Evolutionary conservation across 768 basidiomycete species (phyloP), one percentile per base, ranked within the genome.

Genomic region (Imleria badia): DNA sequence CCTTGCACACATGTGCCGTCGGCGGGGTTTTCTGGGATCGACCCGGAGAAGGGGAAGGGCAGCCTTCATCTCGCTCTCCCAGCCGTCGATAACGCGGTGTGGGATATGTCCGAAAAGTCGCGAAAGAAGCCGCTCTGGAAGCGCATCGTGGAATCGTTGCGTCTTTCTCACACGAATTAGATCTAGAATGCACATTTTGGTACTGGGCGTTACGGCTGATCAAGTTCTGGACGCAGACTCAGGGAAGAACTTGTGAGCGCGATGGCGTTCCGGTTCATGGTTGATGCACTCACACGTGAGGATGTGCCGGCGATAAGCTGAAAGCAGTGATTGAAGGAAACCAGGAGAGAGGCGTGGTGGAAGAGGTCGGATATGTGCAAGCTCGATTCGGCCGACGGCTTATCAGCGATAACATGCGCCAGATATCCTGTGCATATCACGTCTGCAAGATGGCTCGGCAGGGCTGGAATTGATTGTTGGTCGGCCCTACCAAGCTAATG

Each of bases 401-500:
- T 48, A 46, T 45, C 45, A 19, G 31, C 14, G 39, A 51, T 61
- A 38, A 56, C n/a, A 31, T 20, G 30, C 9, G 26, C 7, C 23
- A 88, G 90, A 39, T 95, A 95, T 70, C 92, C 92, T 17, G 92
- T 92, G 35, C 95, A 94, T 68, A 90, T 94, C 45, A 95, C 92
- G 20, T 90, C 87, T 39, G 92, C 88, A 20, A 92, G 92, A 54
- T 95, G 93, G 92, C 80, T 94, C 40, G 89, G 86, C 81, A 45
- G 51, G 73, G 51, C 19, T 19, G 38, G 20, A 13, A 41, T 42
- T 36, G 41, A 33, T 46, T 35, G n/a, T 22, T 23, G 11, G 19
- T 41, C 22, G 13, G 26, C 38, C 14, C 22, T 19, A n/a, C 6
- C 22, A 31, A 9, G 51, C 33, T 52, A 7, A 60, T 49, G 26